A percentile compares a stretch with the other conserved stretches of the same genome.
These are phyloP conservation scores for Trypanosoma congolense DNA, from an alignment of 208 protist species.

Conservation along the genomic window DNA sequence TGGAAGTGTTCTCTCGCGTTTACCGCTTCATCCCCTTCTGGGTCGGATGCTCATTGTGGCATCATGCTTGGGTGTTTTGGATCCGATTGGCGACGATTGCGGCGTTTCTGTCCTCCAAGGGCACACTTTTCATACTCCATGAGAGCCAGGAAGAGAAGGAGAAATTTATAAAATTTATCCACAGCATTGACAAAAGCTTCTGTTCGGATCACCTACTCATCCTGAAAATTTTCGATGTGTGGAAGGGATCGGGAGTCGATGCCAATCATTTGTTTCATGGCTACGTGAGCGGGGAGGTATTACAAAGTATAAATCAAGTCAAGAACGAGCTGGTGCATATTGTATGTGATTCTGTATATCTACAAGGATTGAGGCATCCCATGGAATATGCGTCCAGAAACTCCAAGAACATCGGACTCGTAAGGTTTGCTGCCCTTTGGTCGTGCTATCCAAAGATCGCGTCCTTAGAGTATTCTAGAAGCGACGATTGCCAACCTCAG, in stretches of 20 bases:
- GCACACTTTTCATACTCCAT: conserved; percentile 79
- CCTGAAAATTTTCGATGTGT: conserved; percentile 60
- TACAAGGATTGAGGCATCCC: conserved; percentile 41
- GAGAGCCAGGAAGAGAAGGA: conserved; percentile 50
- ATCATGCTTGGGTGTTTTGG: conserved; percentile 81
- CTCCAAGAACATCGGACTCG: conserved; percentile 58
- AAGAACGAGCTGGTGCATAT: conserved; percentile 70
- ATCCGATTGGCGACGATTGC: conserved; percentile 85
- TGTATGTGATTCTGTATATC: conserved; percentile 62
- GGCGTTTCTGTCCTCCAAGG: conserved; percentile 77
- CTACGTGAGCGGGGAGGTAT: conserved; percentile 63
- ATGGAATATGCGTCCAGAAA: conserved; percentile 51
- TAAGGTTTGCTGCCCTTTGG: conserved; percentile 75
- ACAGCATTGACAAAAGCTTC: conserved; percentile 47
- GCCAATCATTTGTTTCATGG: conserved; percentile 51
- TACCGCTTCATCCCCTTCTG: conserved; percentile 85
- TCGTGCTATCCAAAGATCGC: conserved; percentile 74
- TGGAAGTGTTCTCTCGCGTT: conserved; percentile 71
- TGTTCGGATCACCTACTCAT: conserved; percentile 79
- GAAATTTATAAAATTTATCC: conserved; percentile 30
- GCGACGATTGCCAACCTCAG: conserved; percentile 36
- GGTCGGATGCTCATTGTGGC: conserved; percentile 90
- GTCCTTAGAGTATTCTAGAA: conserved; percentile 69
- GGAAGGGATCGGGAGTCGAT: conserved; percentile 57
- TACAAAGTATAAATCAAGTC: conserved; percentile 75